These are phyloP conservation scores for Xerocomus minutiporus DNA, from an alignment of 1,284 basidiomycete genomes.

Conservation along the genomic window DNA sequence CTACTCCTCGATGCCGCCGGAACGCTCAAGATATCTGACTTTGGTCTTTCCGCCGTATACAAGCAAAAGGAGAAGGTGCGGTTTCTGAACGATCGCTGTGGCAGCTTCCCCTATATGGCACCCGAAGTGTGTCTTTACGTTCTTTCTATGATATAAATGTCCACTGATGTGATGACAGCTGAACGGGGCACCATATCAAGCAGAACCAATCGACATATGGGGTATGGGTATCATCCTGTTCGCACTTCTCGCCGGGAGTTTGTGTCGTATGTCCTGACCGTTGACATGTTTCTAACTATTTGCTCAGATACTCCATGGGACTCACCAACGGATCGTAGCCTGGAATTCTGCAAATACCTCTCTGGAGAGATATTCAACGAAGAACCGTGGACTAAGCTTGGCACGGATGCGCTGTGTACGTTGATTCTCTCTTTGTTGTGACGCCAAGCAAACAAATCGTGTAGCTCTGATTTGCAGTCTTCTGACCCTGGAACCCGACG, in stretches of 20 bases:
- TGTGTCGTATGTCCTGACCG: constrained; percentile 31
- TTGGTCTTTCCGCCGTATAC: constrained; percentile 91
- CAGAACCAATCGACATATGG: constrained; percentile 95
- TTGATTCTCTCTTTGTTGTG: constrained; percentile 4
- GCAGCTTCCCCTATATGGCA: constrained; percentile 92
- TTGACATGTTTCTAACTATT: background rate
- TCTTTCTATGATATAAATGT: background rate
- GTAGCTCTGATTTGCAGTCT: constrained; percentile 71
- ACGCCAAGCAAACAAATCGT: background rate
- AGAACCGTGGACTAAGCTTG: constrained; percentile 79
- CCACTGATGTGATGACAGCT: constrained; percentile 37
- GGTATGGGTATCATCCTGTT: constrained; percentile 95
- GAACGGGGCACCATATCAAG: constrained; percentile 66
- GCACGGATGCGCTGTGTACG: constrained; percentile 58
- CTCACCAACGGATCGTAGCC: constrained; percentile 76
- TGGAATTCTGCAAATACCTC: constrained; percentile 77
- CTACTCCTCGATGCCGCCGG: constrained; percentile 78
- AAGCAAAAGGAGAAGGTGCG: constrained; percentile 80
- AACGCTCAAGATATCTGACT: constrained; percentile 89
- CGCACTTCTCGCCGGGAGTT: constrained; percentile 88
- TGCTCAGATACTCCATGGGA: constrained; percentile 93
- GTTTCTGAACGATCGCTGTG: constrained; percentile 76
- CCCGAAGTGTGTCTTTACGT: constrained; percentile 66
- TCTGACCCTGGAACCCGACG: constrained; percentile 67
- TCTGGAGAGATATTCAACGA: constrained; percentile 74